Evolutionary conservation across 306 rosid genomes (phyloP), one percentile per base, ranked within the genome.

Genomic region (Gleditsia sinensis): DNA sequence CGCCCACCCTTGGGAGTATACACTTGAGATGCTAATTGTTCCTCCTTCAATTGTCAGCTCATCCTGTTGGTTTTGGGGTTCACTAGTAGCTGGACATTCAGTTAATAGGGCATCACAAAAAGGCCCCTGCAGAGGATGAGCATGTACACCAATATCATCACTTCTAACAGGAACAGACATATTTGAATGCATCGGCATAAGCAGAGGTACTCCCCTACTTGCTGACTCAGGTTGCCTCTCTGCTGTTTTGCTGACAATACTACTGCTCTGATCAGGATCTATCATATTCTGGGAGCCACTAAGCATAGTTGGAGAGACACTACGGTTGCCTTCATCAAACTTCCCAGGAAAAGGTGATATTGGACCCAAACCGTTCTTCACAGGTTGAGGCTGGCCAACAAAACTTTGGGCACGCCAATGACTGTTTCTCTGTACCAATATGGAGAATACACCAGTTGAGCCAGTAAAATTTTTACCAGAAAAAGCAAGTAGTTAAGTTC

Each of bases 361-460:
- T 0, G 87, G 75, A 68, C 86, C 94, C 39, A 86, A 76, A 61
- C 89, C 90, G 63, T 86, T 91, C 72, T 86, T 91, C 51, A 80
- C 48, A 53, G 79, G 48, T 69, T 89, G 84, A 74, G 94, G 92
- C 75, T 89, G 86, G 71, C 94, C 89, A 33, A 45, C 51, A 3
- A 88, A 88, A 84, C 74, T 86, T 78, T 85, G 98, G 69, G 85
- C 92, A 34, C 94, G 97, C 98, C 97, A 94, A 80, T 94, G 97
- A 74, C 96, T 94, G 30, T 91, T 94, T 81, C 98, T 89, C 98
- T 94, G 94, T 64, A 73, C 67, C 55, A 79, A 58, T 75, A 83
- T 67, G 64, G 46, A 8, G 28, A 34, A 36, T 69, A 16, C 74
- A 66, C 16, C 69, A 53, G 57, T 49, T 69, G 66, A 27, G 16